Base-by-base conservation (phyloP, 768 basidiomycete genomes). In the Leccinum subgranulosum region DNA sequence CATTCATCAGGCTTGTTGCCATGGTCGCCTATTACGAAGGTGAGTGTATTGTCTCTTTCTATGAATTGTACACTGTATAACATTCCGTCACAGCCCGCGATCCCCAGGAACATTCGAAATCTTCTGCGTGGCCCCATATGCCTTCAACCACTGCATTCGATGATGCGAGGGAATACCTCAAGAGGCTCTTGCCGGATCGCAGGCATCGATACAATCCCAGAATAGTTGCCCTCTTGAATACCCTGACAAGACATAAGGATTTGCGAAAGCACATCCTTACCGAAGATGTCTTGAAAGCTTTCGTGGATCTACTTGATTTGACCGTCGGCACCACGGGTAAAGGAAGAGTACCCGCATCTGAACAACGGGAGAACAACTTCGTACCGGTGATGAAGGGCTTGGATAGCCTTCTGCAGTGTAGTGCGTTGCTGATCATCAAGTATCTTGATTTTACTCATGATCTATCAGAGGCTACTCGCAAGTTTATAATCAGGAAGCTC, bases 371-470 rank as follows among this genome's bases (percentile, higher is more conserved):
- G 11, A 47, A 49, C 8, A 58, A 57, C 33, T 64, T 69, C 23
- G 51, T 50, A 27, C 64, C 60, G 21, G 67, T 55, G 17, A 68
- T 68, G 66, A 60, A 69, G 4, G 60, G 64, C 29, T 33, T 68
- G 43, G 56, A 17, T 10, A 60, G 59, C 25, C 28, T 68, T 17
- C 25, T 63, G 56, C 47, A 56, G 8, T 64, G 56, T 11, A 49
- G 66, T 68, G 11, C 34, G 67, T 57, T 39, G 9, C 3, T 31
- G 28, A 15, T 45, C 6, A 12, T 43, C n/a, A 0, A 23, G 25
- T 15, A 34, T 39, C 3, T 21, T 0, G 14, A 7, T 1, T 7
- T 27, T 3, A 27, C 28, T 60, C 1, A 56, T 28, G 5, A 19
- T 27, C 11, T 11, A 11, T 27, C 21, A 67, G 66, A 53, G 27